phyloP scores from a whole-genome alignment of 805 yeast species.

The Saccharomycopsis malanga region DNA sequence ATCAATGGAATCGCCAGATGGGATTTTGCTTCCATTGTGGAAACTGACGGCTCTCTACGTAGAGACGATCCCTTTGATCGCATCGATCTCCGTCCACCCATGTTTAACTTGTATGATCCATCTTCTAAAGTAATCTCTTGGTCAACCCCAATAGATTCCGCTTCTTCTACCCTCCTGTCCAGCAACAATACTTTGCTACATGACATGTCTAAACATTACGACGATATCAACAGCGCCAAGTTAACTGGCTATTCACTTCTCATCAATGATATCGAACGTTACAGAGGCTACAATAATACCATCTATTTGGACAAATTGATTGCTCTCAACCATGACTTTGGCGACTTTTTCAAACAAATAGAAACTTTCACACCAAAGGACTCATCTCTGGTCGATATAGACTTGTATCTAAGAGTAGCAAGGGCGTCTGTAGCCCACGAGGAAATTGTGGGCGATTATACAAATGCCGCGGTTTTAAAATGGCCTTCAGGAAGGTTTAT shows the following conservation, averaged over 20 bases:
- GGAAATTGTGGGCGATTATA: constrained; percentile 49
- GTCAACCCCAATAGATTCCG: constrained; percentile 23
- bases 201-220: constrained; percentile 7
- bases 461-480: constrained; percentile 50
- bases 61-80: constrained; percentile 46
- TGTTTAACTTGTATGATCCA: constrained; percentile 27
- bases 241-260: constrained; percentile 55
- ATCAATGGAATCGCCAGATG: constrained; percentile 84
- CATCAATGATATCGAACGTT: constrained; percentile 74
- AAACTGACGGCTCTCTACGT: constrained; percentile 57
- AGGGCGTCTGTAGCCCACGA: constrained; percentile 36
- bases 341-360: constrained; percentile 28
- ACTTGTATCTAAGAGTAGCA: constrained; percentile 52
- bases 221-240: neutral
- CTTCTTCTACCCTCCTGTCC: neutral
- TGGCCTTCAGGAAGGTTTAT: constrained; percentile 57
- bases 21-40: constrained; percentile 89
- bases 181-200: constrained; percentile 17
- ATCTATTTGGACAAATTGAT: constrained; percentile 37
- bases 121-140: constrained; percentile 34
- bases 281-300: constrained; percentile 45
- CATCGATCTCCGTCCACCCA: constrained; percentile 17
- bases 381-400: constrained; percentile 24
- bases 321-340: constrained; percentile 27
- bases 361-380: constrained; percentile 24